A percentile compares a stretch with the other conserved stretches of the same genome.
Conservation (phyloP, 2,329 filamentous ascomycete genomes). For the Graphium sp. region DNA sequence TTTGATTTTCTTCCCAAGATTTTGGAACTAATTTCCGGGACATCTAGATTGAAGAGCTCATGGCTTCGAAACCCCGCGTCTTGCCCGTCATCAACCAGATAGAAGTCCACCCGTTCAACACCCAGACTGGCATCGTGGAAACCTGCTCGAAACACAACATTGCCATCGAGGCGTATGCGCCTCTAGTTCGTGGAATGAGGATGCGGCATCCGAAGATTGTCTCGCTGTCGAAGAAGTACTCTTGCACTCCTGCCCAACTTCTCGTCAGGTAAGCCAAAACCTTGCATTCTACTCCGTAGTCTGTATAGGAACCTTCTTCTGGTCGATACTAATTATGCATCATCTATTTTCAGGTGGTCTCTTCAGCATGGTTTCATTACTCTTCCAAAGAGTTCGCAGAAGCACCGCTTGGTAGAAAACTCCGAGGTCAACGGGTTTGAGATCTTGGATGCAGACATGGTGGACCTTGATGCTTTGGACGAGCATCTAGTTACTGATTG, state of each 20-base stretch:
- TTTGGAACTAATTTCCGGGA: too few species aligned
- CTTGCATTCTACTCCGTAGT: slow-evolving; percentile 1
- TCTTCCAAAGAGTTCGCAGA: slow-evolving; percentile 53
- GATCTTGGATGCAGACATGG: slow-evolving; percentile 47
- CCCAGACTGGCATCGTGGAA: slow-evolving; percentile 45
- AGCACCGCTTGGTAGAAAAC: slow-evolving; percentile 48
- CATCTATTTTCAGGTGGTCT: slow-evolving; percentile 40
- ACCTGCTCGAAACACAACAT: slow-evolving; percentile 52
- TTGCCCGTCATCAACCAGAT: slow-evolving; percentile 63
- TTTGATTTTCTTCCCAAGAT: not conserved
- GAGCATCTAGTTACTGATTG: slow-evolving; percentile 59
- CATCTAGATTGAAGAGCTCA: slow-evolving; percentile 47
- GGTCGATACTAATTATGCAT: not conserved
- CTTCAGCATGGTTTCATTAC: slow-evolving; percentile 59
- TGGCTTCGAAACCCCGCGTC: slow-evolving; percentile 43
- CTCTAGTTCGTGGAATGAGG: slow-evolving; percentile 52
- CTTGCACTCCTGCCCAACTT: slow-evolving; percentile 55
- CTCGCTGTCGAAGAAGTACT: slow-evolving; percentile 48
- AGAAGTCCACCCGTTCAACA: slow-evolving; percentile 73
- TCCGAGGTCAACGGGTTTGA: slow-evolving; percentile 40
- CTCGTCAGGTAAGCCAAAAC: slow-evolving; percentile 33
- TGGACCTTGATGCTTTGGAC: slow-evolving; percentile 45
- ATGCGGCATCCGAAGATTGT: slow-evolving; percentile 51
- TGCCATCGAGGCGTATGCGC: slow-evolving; percentile 64
- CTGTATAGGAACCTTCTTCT: not conserved